These are phyloP conservation scores for Ceratobasidium sp. DNA, from an alignment of 1,284 basidiomycete species.

Conservation along the genomic window DNA sequence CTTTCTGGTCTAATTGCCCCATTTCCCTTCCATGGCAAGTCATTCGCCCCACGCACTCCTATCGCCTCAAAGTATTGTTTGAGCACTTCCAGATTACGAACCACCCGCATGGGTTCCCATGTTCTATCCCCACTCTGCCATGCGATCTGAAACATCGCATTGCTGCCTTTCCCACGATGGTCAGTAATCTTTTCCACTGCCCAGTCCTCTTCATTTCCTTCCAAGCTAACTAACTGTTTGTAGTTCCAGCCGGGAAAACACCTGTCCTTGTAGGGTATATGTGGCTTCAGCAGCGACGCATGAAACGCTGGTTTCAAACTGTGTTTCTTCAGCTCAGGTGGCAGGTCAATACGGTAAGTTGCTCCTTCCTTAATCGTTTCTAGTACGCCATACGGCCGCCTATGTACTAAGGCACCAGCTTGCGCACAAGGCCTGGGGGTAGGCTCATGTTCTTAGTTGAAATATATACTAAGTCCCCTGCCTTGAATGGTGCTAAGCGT, in stretches of 20 bases:
- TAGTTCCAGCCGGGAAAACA: slow-evolving; percentile 30
- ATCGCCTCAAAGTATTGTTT: not conserved
- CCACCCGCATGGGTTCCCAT: not conserved
- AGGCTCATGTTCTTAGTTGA: slow-evolving; percentile 16
- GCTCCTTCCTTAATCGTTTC: not conserved
- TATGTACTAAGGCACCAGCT: slow-evolving; percentile 41
- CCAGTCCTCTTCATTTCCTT: slow-evolving; percentile 12
- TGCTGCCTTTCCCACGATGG: not conserved
- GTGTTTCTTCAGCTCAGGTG: slow-evolving; percentile 10
- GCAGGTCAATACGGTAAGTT: slow-evolving; percentile 35
- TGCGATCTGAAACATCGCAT: not conserved
- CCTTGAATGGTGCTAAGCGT: not conserved
- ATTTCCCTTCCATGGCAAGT: not conserved
- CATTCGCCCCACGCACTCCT: not conserved
- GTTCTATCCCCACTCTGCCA: slow-evolving; percentile 12
- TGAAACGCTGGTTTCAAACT: slow-evolving; percentile 41
- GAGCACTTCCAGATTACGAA: not conserved
- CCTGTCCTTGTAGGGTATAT: slow-evolving; percentile 37
- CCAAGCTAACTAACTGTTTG: slow-evolving; percentile 2
- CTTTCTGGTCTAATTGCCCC: not conserved
- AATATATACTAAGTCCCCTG: not conserved
- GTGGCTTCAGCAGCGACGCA: slow-evolving; percentile 33
- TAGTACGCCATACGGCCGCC: slow-evolving; percentile 28
- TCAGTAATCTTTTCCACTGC: not conserved
- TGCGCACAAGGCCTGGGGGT: not conserved